These are phyloP conservation scores for Solanum sitiens DNA, from an alignment of 257 asterid species.

Conservation along the genomic window DNA sequence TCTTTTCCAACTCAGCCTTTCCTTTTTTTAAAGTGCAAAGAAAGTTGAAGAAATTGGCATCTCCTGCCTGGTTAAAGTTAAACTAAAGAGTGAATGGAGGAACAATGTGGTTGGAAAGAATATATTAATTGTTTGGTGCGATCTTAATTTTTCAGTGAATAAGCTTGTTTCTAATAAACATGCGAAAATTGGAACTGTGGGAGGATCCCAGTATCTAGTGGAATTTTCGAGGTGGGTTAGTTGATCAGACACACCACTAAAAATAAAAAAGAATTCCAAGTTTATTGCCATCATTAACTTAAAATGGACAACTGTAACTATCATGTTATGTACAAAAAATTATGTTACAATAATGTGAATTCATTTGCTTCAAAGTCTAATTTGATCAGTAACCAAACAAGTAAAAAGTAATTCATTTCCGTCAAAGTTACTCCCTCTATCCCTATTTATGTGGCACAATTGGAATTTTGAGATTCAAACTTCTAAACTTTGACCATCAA, in stretches of 20 bases:
- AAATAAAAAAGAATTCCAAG: not conserved
- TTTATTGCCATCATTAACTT: not conserved
- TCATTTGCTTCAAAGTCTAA: not conserved
- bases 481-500: not conserved
- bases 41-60: not conserved
- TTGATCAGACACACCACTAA: not conserved
- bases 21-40: not conserved
- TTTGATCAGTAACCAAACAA: not conserved
- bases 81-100: not conserved
- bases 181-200: not conserved
- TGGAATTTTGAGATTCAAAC: not conserved
- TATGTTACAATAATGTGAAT: not conserved
- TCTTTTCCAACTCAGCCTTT: not conserved
- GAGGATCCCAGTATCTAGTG: not conserved
- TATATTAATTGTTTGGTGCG: not conserved
- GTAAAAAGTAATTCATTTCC: not conserved
- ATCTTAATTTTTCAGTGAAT: not conserved
- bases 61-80: not conserved
- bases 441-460: not conserved
- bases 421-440: not conserved
- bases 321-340: not conserved
- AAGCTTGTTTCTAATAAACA: not conserved
- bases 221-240: not conserved
- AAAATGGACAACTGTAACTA: not conserved
- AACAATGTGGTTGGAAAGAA: not conserved